These are phyloP conservation scores for Mollisiaceae sp. DNA, from an alignment of 2,329 filamentous ascomycete species.

Conservation along the genomic window DNA sequence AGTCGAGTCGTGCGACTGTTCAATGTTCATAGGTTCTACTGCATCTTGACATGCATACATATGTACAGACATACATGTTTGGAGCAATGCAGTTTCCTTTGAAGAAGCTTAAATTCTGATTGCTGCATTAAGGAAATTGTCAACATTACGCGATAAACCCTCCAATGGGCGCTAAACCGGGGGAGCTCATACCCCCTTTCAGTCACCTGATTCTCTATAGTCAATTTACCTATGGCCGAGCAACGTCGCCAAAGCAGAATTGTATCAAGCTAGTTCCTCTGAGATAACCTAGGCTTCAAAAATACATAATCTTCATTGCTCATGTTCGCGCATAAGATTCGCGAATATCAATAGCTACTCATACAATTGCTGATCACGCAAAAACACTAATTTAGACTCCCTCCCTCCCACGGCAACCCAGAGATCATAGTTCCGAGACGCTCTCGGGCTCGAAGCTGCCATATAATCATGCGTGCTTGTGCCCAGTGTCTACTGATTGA, in stretches of 20 bases:
- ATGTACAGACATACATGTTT: not conserved
- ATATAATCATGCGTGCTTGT: slow-evolving; percentile 8
- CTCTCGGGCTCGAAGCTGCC: not conserved
- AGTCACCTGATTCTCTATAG: not conserved
- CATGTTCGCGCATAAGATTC: not conserved
- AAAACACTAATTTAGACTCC: slow-evolving; percentile 2
- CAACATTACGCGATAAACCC: not conserved
- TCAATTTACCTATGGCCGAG: not conserved
- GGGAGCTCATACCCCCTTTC: not conserved
- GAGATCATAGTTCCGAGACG: not conserved
- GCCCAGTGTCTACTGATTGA: not conserved
- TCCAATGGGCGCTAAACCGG: not conserved
- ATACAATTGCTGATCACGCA: not conserved
- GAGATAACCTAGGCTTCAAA: not conserved
- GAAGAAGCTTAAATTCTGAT: not conserved
- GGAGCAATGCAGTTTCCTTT: not conserved
- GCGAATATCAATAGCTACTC: not conserved
- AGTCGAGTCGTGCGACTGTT: not conserved
- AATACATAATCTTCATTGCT: slow-evolving; percentile 8
- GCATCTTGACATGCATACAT: not conserved
- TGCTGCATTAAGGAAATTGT: not conserved
- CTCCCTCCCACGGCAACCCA: not conserved
- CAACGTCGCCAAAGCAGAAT: not conserved
- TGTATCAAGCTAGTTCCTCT: not conserved
- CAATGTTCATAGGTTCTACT: not conserved